phyloP scores from a whole-genome alignment of 2,329 filamentous ascomycete genomes.

The Colletotrichum nymphaeae region DNA sequence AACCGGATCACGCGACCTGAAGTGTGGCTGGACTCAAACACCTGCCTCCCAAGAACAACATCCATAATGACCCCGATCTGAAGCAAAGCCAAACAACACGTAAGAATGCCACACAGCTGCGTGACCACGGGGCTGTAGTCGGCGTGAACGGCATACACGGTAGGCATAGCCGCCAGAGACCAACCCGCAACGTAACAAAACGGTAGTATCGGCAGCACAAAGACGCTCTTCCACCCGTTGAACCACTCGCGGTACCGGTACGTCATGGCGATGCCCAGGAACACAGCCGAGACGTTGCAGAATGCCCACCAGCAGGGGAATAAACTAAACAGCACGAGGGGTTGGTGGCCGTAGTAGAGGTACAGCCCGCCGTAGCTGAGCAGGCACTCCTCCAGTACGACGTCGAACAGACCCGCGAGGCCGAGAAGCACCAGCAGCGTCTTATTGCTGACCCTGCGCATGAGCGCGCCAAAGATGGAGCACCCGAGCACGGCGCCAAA shows the following conservation, averaged over 20 bases:
- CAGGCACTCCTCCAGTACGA: conserved; percentile 21
- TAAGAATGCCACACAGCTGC: background rate
- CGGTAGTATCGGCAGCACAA: background rate
- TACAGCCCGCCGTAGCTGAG: conserved; percentile 12
- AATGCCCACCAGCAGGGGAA: conserved; percentile 25
- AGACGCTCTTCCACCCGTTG: conserved; percentile 4
- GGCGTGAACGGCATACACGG: background rate
- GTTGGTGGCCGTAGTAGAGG: conserved; percentile 19
- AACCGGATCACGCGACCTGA: background rate
- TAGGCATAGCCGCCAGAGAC: background rate
- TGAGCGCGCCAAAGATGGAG: conserved; percentile 5
- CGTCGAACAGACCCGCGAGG: background rate
- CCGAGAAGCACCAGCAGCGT: background rate
- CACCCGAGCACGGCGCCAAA: conserved; percentile 11
- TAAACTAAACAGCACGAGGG: background rate
- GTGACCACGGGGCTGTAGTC: background rate
- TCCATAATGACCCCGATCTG: conserved; percentile 7
- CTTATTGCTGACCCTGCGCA: background rate
- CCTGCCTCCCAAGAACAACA: background rate
- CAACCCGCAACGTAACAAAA: conserved; percentile 1
- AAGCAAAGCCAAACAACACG: conserved; percentile 1
- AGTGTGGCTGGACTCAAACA: background rate
- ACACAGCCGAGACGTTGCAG: conserved; percentile 22
- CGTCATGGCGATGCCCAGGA: background rate
- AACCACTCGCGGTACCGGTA: conserved; percentile 14